Evolutionary conservation across 192 early-diverging fungal genomes (phyloP).

Genomic region (Neocallimastix lanati): DNA sequence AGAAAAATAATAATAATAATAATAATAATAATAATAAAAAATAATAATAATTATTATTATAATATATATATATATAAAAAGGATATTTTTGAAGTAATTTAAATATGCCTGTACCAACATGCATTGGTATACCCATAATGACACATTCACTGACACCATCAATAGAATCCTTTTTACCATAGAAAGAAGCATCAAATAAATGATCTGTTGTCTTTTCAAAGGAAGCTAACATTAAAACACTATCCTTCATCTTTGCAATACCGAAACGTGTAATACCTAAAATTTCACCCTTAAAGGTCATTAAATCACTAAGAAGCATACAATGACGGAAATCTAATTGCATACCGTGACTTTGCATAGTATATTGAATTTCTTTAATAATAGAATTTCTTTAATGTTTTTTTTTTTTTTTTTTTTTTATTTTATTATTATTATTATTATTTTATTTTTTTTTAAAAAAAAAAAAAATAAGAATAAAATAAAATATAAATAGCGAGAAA

Average conservation of each 20-base stretch:
- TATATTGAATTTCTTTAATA: constrained; percentile 68
- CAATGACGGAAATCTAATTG: constrained; percentile 88
- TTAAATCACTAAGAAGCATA: constrained; percentile 91
- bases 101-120: constrained; percentile 89
- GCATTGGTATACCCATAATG: constrained; percentile 98
- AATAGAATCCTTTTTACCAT: constrained; percentile 81
- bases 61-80: not conserved
- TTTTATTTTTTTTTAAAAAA: constrained; percentile 1
- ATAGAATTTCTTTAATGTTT: constrained; percentile 74
- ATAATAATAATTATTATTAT: too few relatives aligned
- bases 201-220: constrained; percentile 99
- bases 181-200: constrained; percentile 92
- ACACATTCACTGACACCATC: constrained; percentile 96
- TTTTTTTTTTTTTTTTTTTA: too few relatives aligned
- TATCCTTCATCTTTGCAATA: constrained; percentile 98
- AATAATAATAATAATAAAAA: too few relatives aligned
- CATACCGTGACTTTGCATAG: constrained; percentile 79
- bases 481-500: not conserved
- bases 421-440: too few relatives aligned
- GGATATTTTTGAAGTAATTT: constrained; percentile 48
- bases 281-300: constrained; percentile 97
- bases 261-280: constrained; percentile 97
- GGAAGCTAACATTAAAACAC: constrained; percentile 95
- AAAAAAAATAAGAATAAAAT: not conserved
- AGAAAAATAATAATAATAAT: too few relatives aligned